Evolutionary conservation across 2,329 filamentous ascomycete species (phyloP).

Genomic region (Colletotrichum tabaci): DNA sequence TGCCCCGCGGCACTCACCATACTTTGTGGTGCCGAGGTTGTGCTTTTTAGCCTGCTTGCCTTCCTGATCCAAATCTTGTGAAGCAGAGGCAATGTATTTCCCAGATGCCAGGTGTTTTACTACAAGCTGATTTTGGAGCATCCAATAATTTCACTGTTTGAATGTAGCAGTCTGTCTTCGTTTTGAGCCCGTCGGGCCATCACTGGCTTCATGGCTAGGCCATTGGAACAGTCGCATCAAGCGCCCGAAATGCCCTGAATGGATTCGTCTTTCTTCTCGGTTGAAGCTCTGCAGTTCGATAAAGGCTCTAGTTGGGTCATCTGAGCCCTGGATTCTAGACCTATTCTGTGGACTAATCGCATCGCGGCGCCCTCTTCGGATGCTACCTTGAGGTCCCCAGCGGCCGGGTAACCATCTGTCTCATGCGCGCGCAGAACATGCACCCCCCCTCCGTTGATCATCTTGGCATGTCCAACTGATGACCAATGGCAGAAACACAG

Average conservation of each 20-base stretch:
- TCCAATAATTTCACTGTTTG: rapidly evolving
- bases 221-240: rapidly evolving
- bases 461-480: not conserved
- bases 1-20: not conserved
- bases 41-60: not conserved
- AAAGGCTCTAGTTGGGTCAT: not conserved
- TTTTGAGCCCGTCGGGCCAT: no score
- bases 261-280: no score
- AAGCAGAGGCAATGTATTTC: not conserved
- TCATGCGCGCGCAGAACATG: not conserved
- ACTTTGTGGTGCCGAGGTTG: no score
- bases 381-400: not conserved
- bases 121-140: not conserved
- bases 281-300: not conserved
- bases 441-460: not conserved
- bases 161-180: no score
- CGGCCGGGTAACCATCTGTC: not conserved
- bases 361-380: no score
- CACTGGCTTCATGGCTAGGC: no score
- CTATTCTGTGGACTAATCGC: no score
- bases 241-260: no score
- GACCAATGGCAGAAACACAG: no score
- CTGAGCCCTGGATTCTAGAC: no score
- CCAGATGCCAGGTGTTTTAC: rapidly evolving
- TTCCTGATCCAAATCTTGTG: rapidly evolving